Conservation (phyloP, 208 protist genomes). For the Crithidia thermophila region DNA sequence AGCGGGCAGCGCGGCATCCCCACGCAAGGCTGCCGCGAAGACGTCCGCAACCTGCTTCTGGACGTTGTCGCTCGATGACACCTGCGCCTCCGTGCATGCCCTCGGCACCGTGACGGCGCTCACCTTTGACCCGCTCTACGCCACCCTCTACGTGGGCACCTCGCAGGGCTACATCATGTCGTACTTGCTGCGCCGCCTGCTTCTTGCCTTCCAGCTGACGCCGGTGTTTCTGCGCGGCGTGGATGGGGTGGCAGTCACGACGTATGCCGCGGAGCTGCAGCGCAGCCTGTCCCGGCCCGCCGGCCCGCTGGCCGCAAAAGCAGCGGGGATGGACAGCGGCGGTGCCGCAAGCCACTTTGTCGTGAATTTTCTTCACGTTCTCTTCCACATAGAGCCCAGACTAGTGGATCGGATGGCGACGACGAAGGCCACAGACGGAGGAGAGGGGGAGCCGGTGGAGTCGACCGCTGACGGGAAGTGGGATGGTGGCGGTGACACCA, state of each 20-base stretch:
- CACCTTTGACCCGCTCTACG: slow-evolving; percentile 63
- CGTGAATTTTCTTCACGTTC: slow-evolving; percentile 12
- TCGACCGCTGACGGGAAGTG: background rate
- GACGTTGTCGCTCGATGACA: slow-evolving; percentile 26
- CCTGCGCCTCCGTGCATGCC: slow-evolving; percentile 26
- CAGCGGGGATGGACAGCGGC: background rate
- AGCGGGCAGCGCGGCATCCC: background rate
- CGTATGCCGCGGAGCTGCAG: slow-evolving; percentile 39
- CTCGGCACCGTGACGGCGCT: slow-evolving; percentile 49
- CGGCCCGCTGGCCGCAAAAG: background rate
- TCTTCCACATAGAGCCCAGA: slow-evolving; percentile 19
- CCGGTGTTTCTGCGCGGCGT: slow-evolving; percentile 40
- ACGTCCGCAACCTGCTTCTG: slow-evolving; percentile 27
- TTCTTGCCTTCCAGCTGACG: slow-evolving; percentile 63
- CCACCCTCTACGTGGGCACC: slow-evolving; percentile 75
- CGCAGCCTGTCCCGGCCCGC: slow-evolving; percentile 20
- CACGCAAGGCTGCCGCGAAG: background rate
- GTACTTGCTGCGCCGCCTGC: slow-evolving; percentile 69
- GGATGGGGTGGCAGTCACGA: slow-evolving; percentile 31
- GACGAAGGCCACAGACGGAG: too few species aligned
- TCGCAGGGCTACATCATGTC: slow-evolving; percentile 66
- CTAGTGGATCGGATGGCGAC: background rate
- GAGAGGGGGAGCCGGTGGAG: background rate
- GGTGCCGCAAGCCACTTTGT: background rate
- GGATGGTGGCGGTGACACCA: background rate